Base-by-base conservation (phyloP, 1,284 basidiomycete species). In the Trichosporon inkin region DNA sequence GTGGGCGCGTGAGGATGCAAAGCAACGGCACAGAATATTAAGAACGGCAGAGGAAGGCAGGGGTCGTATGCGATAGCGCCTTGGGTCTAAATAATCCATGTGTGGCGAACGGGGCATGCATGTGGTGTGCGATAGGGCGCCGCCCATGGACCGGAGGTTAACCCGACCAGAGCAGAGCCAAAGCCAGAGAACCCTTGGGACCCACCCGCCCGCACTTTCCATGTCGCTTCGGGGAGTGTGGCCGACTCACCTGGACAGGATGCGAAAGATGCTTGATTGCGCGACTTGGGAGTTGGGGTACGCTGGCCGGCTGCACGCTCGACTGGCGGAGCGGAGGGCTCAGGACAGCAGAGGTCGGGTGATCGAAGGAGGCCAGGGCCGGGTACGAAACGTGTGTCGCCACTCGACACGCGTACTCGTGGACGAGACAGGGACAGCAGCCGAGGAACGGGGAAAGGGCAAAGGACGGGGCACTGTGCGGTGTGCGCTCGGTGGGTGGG, bases 211-310 rank as follows among this genome's bases (percentile, higher is more conserved):
- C 28, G 8, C 14, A 8, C 44, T 28, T 14, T 49, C 44, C 24
- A 24, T 24, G 44, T n/a, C 28, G 24, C 24, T 49, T 49, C 44
- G 44, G 44, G 22, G 28, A 49, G 22, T 22, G 24, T 28, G 44
- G 44, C 44, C 44, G 24, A 49, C 44, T 49, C 24, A 49, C 44
- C 44, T 32, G 44, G 28, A 24, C 22, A 49, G 28, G 28, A 32
- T 32, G 44, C 44, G 44, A 49, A 49, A 49, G 44, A 49, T 49
- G 44, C 44, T 49, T 49, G 44, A 49, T 49, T 49, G 44, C 44
- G 44, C 44, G 44, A 49, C 44, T 49, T 49, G 41, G 41, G 41
- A n/a, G n/a, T n/a, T n/a, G n/a, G n/a, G 16, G 7, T 40, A 17
- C 16, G 22, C 10, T 13, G 5, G 41, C 10, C 41, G 20, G 41